Conservation (phyloP, 2,329 filamentous ascomycete genomes). For the Nakataea oryzae region DNA sequence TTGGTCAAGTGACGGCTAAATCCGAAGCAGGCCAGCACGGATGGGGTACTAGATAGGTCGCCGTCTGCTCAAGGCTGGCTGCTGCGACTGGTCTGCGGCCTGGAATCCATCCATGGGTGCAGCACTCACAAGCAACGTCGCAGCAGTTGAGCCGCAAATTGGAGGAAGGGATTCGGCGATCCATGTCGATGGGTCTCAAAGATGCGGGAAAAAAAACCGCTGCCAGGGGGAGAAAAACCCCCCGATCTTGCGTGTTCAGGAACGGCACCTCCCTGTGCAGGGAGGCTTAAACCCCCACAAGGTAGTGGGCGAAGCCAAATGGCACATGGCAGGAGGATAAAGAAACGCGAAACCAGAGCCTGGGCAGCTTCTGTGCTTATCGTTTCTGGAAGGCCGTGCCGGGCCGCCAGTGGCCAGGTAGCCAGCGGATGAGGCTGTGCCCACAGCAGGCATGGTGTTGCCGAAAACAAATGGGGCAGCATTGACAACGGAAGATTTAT, state of each 20-base stretch:
- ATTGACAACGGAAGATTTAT: too few species aligned
- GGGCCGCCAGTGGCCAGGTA: neutral
- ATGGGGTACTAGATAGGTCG: neutral
- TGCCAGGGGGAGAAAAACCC: too few species aligned
- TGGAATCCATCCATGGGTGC: too few species aligned
- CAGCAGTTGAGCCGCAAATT: neutral
- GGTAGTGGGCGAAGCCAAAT: neutral
- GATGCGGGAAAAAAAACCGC: too few species aligned
- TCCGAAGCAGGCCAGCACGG: neutral
- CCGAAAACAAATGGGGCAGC: too few species aligned
- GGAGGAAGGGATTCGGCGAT: neutral
- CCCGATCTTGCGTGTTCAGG: too few species aligned
- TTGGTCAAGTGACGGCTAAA: neutral
- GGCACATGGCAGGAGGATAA: neutral
- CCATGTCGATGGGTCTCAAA: neutral
- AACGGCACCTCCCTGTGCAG: neutral
- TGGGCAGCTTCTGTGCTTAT: neutral
- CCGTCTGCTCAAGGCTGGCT: neutral
- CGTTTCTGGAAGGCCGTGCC: neutral
- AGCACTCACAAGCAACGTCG: neutral
- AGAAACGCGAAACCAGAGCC: neutral
- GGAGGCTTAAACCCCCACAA: too few species aligned
- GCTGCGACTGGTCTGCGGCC: neutral
- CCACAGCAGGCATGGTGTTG: too few species aligned
- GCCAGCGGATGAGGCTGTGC: too few species aligned